Conservation (phyloP, 1,139 yeast genomes). For the Yamadazyma epiphylla region DNA sequence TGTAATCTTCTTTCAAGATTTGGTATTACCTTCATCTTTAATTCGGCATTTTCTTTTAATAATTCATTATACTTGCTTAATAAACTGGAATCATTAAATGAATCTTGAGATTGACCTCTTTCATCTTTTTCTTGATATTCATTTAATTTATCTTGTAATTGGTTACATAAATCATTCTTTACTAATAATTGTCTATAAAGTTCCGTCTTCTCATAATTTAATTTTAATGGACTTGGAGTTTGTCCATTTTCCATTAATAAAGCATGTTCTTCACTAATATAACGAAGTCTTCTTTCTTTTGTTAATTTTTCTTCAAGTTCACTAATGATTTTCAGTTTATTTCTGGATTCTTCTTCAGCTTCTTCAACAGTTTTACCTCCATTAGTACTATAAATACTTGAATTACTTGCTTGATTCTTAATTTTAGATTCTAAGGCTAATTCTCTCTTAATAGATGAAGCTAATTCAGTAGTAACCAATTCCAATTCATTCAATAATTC, state of each 20-base stretch:
- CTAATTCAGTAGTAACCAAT: conserved; percentile 66
- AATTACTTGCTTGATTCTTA: conserved; percentile 9
- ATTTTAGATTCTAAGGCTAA: conserved; percentile 50
- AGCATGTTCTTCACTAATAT: conserved; percentile 68
- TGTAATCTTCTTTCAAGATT: conserved; percentile 30
- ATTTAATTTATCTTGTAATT: conserved; percentile 38
- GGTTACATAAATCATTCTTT: conserved; percentile 46
- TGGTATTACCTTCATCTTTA: conserved; percentile 40
- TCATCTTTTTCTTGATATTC: conserved; percentile 22
- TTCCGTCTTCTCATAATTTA: conserved; percentile 56
- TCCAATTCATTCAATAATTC: conserved; percentile 61
- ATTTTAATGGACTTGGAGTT: conserved; percentile 50
- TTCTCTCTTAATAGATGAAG: conserved; percentile 67
- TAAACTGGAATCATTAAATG: conserved; percentile 19
- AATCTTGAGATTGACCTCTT: conserved; percentile 1
- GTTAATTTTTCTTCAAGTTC: conserved; percentile 55
- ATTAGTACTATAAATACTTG: conserved; percentile 4
- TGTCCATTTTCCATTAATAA: conserved; percentile 52
- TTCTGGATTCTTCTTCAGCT: conserved; percentile 26
- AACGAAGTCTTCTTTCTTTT: conserved; percentile 62
- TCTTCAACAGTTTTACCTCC: conserved; percentile 15
- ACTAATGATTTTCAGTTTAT: conserved; percentile 45
- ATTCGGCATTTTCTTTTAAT: conserved; percentile 39
- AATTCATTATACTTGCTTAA: conserved; percentile 37
- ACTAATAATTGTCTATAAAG: conserved; percentile 42